Evolutionary conservation across 148 eudicot species (phyloP).

Genomic region (Nepenthes gracilis): DNA sequence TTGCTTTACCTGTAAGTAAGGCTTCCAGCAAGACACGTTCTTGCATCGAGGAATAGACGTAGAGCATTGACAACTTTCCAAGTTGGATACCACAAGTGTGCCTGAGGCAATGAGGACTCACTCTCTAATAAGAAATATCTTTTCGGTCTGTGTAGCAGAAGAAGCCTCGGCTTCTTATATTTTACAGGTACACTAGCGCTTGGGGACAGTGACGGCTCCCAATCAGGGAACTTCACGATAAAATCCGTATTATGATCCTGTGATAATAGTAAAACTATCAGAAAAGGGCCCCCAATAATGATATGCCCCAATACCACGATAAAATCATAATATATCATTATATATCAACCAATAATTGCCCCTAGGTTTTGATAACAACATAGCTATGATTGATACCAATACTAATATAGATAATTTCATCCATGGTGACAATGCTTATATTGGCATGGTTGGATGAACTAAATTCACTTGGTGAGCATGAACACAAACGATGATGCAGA

Average conservation of each 20-base stretch:
- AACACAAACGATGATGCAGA: neutral
- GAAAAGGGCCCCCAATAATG: neutral
- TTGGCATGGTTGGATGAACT: too few species aligned
- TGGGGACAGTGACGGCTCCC: conserved; percentile 48
- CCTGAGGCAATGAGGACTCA: conserved; percentile 39
- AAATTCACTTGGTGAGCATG: too few species aligned
- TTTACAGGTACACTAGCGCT: conserved; percentile 13
- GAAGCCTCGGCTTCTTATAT: conserved; percentile 14
- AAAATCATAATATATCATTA: too few species aligned
- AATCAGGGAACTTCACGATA: conserved; percentile 88
- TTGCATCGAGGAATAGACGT: conserved; percentile 67
- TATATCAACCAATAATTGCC: too few species aligned
- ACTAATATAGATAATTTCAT: too few species aligned
- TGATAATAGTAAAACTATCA: conserved; percentile 7
- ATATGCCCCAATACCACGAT: too few species aligned
- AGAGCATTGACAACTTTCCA: conserved; percentile 53
- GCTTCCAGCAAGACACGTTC: conserved; percentile 48
- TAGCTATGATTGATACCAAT: too few species aligned
- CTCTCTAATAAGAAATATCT: conserved; percentile 47
- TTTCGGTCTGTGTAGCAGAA: conserved; percentile 15
- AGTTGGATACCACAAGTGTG: conserved; percentile 88
- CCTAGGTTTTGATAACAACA: too few species aligned
- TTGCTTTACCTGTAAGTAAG: conserved; percentile 63
- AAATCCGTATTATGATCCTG: conserved; percentile 94
- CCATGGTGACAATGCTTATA: too few species aligned